These are phyloP conservation scores for Massarina eburnea DNA, from an alignment of 2,329 filamentous ascomycete genomes.

Conservation along the genomic window DNA sequence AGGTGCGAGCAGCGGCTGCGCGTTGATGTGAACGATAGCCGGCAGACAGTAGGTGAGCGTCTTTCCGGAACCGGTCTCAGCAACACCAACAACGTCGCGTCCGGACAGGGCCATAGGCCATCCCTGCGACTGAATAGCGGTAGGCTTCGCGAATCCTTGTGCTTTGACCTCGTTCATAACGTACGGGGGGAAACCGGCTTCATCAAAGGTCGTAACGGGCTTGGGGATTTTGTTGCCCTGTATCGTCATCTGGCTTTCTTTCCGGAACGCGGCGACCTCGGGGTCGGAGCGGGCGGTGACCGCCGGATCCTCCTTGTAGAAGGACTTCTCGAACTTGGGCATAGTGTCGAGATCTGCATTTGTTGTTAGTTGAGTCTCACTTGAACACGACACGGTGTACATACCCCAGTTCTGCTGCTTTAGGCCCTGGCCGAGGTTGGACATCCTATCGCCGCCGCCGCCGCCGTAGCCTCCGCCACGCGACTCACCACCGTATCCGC, in stretches of 20 bases:
- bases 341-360: slow-evolving; percentile 70
- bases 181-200: slow-evolving; percentile 94
- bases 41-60: slow-evolving; percentile 97
- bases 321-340: slow-evolving; percentile 98
- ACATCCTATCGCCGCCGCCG: slow-evolving; percentile 90
- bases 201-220: slow-evolving; percentile 95
- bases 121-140: slow-evolving; percentile 95
- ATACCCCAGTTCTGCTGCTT: slow-evolving; percentile 88
- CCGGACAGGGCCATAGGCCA: slow-evolving; percentile 99
- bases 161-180: slow-evolving; percentile 99
- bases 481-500: slow-evolving; percentile 22
- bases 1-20: slow-evolving; percentile 90
- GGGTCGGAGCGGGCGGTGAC: slow-evolving; percentile 72
- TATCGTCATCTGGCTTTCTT: slow-evolving; percentile 80
- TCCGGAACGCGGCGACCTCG: slow-evolving; percentile 87
- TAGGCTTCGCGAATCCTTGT: slow-evolving; percentile 91
- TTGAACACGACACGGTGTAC: slow-evolving; percentile 38
- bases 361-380: slow-evolving; percentile 22
- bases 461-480: slow-evolving; percentile 47
- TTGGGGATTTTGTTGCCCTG: slow-evolving; percentile 81
- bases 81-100: slow-evolving; percentile 97
- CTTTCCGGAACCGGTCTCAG: slow-evolving; percentile 98
- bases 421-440: slow-evolving; percentile 80
- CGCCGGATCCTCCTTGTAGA: slow-evolving; percentile 92
- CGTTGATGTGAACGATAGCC: slow-evolving; percentile 99